Percentiles rank a stretch among this genome's conserved stretches.
Evolutionary conservation across 257 asterid species (phyloP).

Genomic region (Solanum pinnatisectum): DNA sequence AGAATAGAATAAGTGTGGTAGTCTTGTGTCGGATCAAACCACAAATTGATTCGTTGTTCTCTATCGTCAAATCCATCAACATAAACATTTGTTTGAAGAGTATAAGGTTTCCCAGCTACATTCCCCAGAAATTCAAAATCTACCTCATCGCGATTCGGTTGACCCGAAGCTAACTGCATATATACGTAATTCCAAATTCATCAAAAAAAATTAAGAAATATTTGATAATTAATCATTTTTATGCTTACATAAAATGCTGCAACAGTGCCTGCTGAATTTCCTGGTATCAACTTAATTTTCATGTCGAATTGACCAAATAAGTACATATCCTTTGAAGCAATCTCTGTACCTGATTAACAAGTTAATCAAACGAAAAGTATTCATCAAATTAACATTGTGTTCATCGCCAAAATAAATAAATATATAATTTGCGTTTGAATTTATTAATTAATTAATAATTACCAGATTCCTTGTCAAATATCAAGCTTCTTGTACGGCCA

Average conservation of each 20-base stretch:
- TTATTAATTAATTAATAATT: not conserved
- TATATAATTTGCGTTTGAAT: not conserved
- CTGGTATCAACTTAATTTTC: constrained; percentile 69
- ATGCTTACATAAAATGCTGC: constrained; percentile 68
- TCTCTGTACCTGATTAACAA: constrained; percentile 47
- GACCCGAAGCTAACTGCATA: constrained; percentile 55
- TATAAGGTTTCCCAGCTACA: constrained; percentile 45
- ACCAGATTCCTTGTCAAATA: constrained; percentile 69
- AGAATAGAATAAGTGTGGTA: constrained; percentile 75
- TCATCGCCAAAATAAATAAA: not conserved
- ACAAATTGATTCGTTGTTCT: constrained; percentile 63
- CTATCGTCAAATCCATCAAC: constrained; percentile 61
- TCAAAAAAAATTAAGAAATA: not conserved
- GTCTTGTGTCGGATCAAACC: constrained; percentile 92
- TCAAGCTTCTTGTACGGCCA: constrained; percentile 51
- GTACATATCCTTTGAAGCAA: constrained; percentile 67
- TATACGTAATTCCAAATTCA: not conserved
- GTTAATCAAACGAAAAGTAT: not conserved
- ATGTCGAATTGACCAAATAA: constrained; percentile 80
- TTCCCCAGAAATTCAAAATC: constrained; percentile 93
- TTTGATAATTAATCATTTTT: not conserved
- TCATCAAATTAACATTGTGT: not conserved
- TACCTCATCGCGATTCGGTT: constrained; percentile 67
- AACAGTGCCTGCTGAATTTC: constrained; percentile 86
- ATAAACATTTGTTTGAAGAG: constrained; percentile 73